Percentiles rank a stretch among this genome's conserved stretches.
Conservation (phyloP, 2,329 filamentous ascomycete genomes). For the Periconia sp. region DNA sequence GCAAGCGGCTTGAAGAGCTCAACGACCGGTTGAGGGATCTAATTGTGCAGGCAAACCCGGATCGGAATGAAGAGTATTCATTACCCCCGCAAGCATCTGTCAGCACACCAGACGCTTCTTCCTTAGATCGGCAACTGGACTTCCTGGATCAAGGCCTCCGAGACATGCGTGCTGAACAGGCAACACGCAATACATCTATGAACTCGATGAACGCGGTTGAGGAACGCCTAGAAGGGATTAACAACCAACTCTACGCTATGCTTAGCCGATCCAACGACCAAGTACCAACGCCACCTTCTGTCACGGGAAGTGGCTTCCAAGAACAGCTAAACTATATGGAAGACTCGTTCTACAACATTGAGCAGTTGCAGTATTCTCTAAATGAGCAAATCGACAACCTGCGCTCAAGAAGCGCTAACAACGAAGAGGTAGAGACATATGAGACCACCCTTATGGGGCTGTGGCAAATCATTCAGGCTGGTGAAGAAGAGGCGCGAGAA, state of each 20-base stretch:
- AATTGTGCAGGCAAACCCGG: slow-evolving; percentile 68
- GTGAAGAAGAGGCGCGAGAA: slow-evolving; percentile 50
- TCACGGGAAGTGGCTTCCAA: slow-evolving; percentile 63
- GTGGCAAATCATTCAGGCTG: slow-evolving; percentile 59
- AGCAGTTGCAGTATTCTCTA: slow-evolving; percentile 40
- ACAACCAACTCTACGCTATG: slow-evolving; percentile 64
- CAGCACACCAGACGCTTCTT: slow-evolving; percentile 26
- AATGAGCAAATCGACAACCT: slow-evolving; percentile 37
- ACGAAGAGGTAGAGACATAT: slow-evolving; percentile 46
- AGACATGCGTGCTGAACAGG: slow-evolving; percentile 65
- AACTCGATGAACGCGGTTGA: slow-evolving; percentile 38
- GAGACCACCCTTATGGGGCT: slow-evolving; percentile 59
- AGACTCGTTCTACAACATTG: slow-evolving; percentile 59
- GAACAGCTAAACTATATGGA: slow-evolving; percentile 74
- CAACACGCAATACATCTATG: slow-evolving; percentile 33
- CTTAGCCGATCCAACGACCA: slow-evolving; percentile 52
- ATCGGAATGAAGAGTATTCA: slow-evolving; percentile 41
- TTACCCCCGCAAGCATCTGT: slow-evolving; percentile 28
- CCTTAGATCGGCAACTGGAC: slow-evolving; percentile 65
- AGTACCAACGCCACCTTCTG: slow-evolving; percentile 64
- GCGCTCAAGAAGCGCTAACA: slow-evolving; percentile 20
- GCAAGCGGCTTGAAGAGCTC: slow-evolving; percentile 69
- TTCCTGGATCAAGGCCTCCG: slow-evolving; percentile 73
- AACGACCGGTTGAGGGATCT: slow-evolving; percentile 71
- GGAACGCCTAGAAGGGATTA: slow-evolving; percentile 59